Percentiles rank a stretch among this genome's conserved stretches.
Conservation (phyloP, 139 green algal species). For the Zygnema circumcarinatum region DNA sequence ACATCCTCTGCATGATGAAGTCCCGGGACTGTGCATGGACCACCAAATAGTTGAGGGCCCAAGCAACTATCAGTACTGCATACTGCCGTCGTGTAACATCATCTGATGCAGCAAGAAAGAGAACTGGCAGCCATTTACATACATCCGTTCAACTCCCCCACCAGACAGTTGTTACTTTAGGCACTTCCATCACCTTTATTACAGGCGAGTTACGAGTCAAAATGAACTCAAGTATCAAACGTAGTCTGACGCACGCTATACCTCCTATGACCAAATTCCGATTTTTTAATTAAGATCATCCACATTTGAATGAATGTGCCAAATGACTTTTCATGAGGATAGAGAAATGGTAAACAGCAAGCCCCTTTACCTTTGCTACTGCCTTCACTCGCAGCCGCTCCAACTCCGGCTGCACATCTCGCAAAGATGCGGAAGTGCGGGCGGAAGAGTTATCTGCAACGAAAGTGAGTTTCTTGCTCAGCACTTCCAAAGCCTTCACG, state of each 20-base stretch:
- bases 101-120: too few species aligned
- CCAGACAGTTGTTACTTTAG: background rate
- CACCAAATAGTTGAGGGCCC: background rate
- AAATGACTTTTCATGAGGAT: too few species aligned
- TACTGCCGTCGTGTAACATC: background rate
- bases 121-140: background rate
- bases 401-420: conserved; percentile 87
- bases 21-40: conserved; percentile 69
- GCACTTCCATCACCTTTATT: too few species aligned
- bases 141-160: background rate
- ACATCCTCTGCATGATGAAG: conserved; percentile 83
- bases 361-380: conserved; percentile 67
- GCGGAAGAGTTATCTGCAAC: conserved; percentile 64
- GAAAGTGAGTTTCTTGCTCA: conserved; percentile 83
- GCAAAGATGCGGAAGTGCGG: conserved; percentile 56
- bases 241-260: too few species aligned
- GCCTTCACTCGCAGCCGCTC: conserved; percentile 85
- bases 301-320: too few species aligned
- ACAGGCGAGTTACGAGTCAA: too few species aligned
- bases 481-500: conserved; percentile 71
- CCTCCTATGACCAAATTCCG: too few species aligned
- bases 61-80: too few species aligned
- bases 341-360: too few species aligned
- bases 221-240: too few species aligned
- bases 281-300: too few species aligned